These are phyloP conservation scores for Trichoderma guizhouense DNA, from an alignment of 2,329 filamentous ascomycete species.

Conservation along the genomic window DNA sequence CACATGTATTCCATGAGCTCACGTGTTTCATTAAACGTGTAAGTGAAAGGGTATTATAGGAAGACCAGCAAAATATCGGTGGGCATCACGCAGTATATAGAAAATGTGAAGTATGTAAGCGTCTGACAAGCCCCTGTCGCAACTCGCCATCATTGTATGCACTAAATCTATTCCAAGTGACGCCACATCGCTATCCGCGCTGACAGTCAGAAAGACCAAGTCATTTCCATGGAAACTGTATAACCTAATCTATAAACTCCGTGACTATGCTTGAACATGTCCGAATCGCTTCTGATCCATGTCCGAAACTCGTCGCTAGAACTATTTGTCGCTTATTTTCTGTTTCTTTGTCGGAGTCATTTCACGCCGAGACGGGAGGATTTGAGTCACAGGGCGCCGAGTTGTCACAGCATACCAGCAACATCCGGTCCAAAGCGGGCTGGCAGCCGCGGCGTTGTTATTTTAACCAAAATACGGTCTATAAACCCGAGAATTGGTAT, in stretches of 20 bases:
- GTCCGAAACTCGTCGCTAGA: neutral
- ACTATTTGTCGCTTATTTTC: neutral
- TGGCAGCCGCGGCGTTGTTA: neutral
- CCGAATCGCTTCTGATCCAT: neutral
- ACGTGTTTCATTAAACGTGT: too few species aligned
- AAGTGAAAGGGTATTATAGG: neutral
- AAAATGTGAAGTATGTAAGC: neutral
- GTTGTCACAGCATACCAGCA: neutral
- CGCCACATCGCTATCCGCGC: neutral
- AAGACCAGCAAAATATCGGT: neutral
- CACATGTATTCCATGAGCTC: neutral
- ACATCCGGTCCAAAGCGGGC: neutral
- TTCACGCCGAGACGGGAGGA: neutral
- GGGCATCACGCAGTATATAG: neutral
- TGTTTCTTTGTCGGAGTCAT: neutral
- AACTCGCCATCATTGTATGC: neutral
- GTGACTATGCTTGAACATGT: neutral
- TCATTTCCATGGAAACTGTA: neutral
- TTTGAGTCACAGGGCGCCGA: neutral
- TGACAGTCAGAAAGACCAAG: neutral
- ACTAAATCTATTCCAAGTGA: neutral
- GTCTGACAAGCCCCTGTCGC: neutral
- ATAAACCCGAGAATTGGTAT: neutral
- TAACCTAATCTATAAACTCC: neutral
- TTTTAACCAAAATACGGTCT: neutral